Evolutionary conservation across 2,329 filamentous ascomycete genomes (phyloP).

Genomic region (Colletotrichum musae): DNA sequence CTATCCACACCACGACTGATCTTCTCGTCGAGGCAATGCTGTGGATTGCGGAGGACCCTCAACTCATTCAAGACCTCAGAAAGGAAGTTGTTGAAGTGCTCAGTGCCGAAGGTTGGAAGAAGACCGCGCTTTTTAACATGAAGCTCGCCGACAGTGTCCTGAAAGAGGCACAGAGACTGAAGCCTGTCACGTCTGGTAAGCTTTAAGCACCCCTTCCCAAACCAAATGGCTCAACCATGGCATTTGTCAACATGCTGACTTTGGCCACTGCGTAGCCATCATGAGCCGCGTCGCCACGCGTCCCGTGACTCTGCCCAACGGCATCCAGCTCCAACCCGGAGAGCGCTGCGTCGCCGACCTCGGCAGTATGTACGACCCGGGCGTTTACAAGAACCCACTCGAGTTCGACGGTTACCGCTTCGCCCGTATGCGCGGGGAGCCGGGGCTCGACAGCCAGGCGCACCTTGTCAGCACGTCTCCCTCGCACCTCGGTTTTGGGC

Average conservation of each 20-base stretch:
- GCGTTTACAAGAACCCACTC: conserved; percentile 11
- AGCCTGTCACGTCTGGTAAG: conserved; percentile 17
- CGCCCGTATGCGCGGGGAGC: conserved; percentile 14
- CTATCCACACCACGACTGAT: conserved; percentile 60
- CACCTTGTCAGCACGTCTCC: conserved; percentile 59
- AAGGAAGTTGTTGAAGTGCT: conserved; percentile 55
- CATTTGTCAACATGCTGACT: background rate
- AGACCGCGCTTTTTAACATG: conserved; percentile 54
- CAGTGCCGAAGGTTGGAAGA: conserved; percentile 47
- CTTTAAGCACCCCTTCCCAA: too few relatives aligned
- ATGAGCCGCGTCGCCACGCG: conserved; percentile 31
- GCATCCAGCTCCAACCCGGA: conserved; percentile 26
- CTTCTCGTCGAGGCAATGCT: conserved; percentile 53
- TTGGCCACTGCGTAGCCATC: background rate
- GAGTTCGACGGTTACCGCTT: conserved; percentile 27
- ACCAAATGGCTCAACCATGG: too few relatives aligned
- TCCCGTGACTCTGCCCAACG: conserved; percentile 17
- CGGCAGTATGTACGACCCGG: conserved; percentile 9
- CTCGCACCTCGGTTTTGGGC: conserved; percentile 54
- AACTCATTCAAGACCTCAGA: conserved; percentile 56
- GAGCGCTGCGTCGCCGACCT: conserved; percentile 28
- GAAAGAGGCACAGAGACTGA: conserved; percentile 54
- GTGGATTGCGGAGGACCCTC: conserved; percentile 55
- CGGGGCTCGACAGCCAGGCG: conserved; percentile 7
- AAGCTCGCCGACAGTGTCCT: conserved; percentile 58